Percentiles rank a stretch among this genome's conserved stretches.
Evolutionary conservation across 140 eudicot genomes (phyloP).

Genomic region (Stevia rebaudiana): DNA sequence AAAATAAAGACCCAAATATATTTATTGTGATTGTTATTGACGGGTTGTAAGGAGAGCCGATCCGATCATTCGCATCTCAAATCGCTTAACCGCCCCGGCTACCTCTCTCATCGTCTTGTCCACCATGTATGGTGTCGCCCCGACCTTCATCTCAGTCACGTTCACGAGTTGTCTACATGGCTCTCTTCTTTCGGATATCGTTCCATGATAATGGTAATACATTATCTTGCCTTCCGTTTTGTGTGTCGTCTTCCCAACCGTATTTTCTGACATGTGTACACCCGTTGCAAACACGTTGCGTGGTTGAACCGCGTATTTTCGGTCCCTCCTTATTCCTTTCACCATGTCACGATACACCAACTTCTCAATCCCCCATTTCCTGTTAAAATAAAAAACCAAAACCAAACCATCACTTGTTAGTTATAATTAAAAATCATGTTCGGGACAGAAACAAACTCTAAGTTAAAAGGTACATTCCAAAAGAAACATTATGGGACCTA

Average conservation of each 20-base stretch:
- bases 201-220: conserved; percentile 94
- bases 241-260: conserved; percentile 54
- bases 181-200: conserved; percentile 66
- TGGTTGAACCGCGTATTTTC: conserved; percentile 89
- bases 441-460: too few species aligned
- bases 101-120: conserved; percentile 58
- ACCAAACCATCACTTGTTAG: background rate
- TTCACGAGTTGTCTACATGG: conserved; percentile 67
- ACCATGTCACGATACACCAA: conserved; percentile 63
- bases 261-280: conserved; percentile 78
- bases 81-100: conserved; percentile 60
- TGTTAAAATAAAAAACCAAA: conserved; percentile 6
- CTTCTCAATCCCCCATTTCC: conserved; percentile 98
- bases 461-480: too few species aligned
- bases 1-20: background rate
- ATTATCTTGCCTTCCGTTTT: conserved; percentile 59
- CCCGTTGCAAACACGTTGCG: conserved; percentile 76
- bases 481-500: too few species aligned
- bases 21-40: conserved; percentile 36
- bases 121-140: conserved; percentile 43
- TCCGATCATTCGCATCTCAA: conserved; percentile 70
- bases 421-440: too few species aligned
- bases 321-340: conserved; percentile 70
- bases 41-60: conserved; percentile 49
- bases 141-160: conserved; percentile 33